Evolutionary conservation across 2,329 filamentous ascomycete genomes (phyloP), one percentile per base, ranked within the genome.

Genomic region (Ophiognomonia clavigignenti-juglandacearum): DNA sequence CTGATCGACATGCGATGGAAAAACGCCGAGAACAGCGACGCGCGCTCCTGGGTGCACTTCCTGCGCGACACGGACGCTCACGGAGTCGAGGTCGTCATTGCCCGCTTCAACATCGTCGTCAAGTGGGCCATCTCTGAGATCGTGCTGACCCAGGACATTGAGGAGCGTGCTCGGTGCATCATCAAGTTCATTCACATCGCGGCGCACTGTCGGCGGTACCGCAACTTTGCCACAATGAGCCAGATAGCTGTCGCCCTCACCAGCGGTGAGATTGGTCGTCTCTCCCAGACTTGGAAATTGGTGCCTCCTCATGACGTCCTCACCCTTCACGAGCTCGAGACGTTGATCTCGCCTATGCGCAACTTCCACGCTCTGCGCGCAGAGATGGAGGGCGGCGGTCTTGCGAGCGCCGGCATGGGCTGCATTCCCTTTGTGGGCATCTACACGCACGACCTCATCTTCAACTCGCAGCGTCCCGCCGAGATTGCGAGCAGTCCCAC

Each of bases 151-250:
- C 78, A 84, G 54, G 71, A 83, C 47, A 66, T 84, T 10, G 80
- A 84, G 51, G 88, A 93, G 65, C 77, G 88, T 43, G 86, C 86
- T 19, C 74, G 83, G 31, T 88, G 84, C 61, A 80, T 93, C 53
- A 82, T 86, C 64, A 92, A 93, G 64, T 85, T 78, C 61, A 87
- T 93, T 50, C 88, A 92, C 67, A 87, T 92, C 54, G 88, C 88
- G 4, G 75, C 76, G 2, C 85, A 90, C 64, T 87, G 85, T 56
- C 81, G 86, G 39, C 80, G 75, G 26, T 82, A 88, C 54, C 83
- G 86, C 58, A 93, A 93, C 64, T 93, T 88, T 61, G 87, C 88
- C 6, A 92, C 88, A 1, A 83, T 89, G 73, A 88, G 85, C 44
- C 88, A 93, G 62, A 79, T 93, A 48, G 80, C 86, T 2, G 82